A percentile compares a stretch with the other conserved stretches of the same genome.
phyloP scores from a whole-genome alignment of 1,139 yeast genomes.

The Yamadazyma atmosphaerica region DNA sequence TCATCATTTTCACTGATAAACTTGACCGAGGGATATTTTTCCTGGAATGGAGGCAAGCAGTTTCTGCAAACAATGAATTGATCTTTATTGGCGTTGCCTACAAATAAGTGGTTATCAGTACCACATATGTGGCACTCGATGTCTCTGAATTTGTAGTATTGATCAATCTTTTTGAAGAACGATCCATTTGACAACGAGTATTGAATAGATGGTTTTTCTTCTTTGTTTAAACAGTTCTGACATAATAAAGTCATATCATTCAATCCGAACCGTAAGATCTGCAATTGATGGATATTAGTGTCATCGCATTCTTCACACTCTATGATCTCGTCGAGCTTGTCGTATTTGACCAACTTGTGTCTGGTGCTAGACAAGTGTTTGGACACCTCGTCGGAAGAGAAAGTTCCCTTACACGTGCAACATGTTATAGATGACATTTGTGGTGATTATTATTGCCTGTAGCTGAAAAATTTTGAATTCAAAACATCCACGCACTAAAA shows the following conservation, averaged over 20 bases:
- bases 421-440: slow-evolving; percentile 13
- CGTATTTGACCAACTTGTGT: slow-evolving; percentile 48
- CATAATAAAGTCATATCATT: slow-evolving; percentile 56
- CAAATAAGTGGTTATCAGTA: slow-evolving; percentile 39
- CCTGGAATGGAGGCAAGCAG: slow-evolving; percentile 35
- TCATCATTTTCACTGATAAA: slow-evolving; percentile 51
- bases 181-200: slow-evolving; percentile 58
- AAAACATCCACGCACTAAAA: neutral
- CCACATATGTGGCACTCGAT: slow-evolving; percentile 48
- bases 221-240: slow-evolving; percentile 44
- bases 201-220: slow-evolving; percentile 49
- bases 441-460: neutral
- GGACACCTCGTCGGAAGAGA: slow-evolving; percentile 20
- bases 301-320: slow-evolving; percentile 58
- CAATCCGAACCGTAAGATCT: slow-evolving; percentile 54
- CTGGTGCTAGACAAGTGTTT: slow-evolving; percentile 54
- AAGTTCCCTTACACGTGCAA: slow-evolving; percentile 14
- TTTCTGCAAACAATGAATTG: slow-evolving; percentile 39
- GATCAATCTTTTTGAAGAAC: slow-evolving; percentile 46
- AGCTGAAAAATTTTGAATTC: neutral
- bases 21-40: slow-evolving; percentile 13
- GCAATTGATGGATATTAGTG: slow-evolving; percentile 52
- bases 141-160: slow-evolving; percentile 51
- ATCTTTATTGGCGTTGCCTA: slow-evolving; percentile 24
- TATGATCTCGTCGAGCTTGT: slow-evolving; percentile 37